Conservation (phyloP, 2,329 filamentous ascomycete genomes). For the Trichoderma koningiopsis region DNA sequence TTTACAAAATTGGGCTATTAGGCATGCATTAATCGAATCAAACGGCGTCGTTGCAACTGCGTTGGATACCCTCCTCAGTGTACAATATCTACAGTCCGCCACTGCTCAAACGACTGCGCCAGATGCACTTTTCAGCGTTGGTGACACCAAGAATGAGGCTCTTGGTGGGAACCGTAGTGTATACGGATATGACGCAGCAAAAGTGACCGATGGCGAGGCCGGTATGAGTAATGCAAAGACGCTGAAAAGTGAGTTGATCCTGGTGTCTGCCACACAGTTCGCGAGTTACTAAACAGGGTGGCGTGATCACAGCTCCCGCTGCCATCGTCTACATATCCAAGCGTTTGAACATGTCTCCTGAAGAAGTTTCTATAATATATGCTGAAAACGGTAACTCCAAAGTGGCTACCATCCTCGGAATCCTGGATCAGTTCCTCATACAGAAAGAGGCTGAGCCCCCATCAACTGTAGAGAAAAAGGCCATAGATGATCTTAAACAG, state of each 20-base stretch:
- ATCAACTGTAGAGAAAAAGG: conserved; percentile 36
- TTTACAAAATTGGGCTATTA: conserved; percentile 66
- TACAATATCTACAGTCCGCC: conserved; percentile 73
- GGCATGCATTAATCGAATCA: conserved; percentile 66
- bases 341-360: conserved; percentile 45
- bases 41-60: conserved; percentile 67
- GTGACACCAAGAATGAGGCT: conserved; percentile 35
- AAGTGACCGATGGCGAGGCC: neutral
- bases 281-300: neutral
- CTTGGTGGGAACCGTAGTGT: neutral
- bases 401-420: conserved; percentile 45
- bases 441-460: conserved; percentile 39
- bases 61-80: conserved; percentile 79
- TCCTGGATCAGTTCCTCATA: conserved; percentile 48
- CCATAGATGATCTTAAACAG: conserved; percentile 39
- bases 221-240: neutral
- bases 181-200: neutral
- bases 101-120: conserved; percentile 69
- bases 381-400: conserved; percentile 42
- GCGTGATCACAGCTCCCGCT: conserved; percentile 36
- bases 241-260: conserved; percentile 34
- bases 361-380: conserved; percentile 47
- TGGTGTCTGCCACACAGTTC: neutral
- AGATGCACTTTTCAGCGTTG: conserved; percentile 73
- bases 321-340: conserved; percentile 50